A percentile compares a stretch with the other conserved stretches of the same genome.
Conservation (phyloP, 2,329 filamentous ascomycete genomes). For the Fusarium sterilihyphosum region DNA sequence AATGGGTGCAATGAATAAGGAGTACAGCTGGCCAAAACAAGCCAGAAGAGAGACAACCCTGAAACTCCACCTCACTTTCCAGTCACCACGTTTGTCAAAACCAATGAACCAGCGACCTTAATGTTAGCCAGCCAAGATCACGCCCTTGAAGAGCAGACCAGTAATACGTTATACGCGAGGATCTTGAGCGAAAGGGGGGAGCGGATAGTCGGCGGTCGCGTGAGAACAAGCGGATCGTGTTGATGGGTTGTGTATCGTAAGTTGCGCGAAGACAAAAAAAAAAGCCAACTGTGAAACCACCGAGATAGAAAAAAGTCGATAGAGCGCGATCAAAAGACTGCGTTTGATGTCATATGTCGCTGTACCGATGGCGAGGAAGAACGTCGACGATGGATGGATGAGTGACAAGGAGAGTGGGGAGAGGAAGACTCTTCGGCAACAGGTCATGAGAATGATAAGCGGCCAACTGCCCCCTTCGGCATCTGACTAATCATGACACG, state of each 20-base stretch:
- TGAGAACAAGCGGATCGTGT: slow-evolving; percentile 16
- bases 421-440: slow-evolving; percentile 35
- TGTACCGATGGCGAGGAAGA: slow-evolving; percentile 29
- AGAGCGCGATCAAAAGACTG: slow-evolving; percentile 3
- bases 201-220: slow-evolving; percentile 11
- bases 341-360: slow-evolving; percentile 14
- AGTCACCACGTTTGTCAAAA: slow-evolving; percentile 46
- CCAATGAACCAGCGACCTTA: slow-evolving; percentile 45
- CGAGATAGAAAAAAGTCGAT: neutral
- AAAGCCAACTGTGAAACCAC: neutral
- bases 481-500: slow-evolving; percentile 30
- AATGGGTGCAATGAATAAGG: slow-evolving; percentile 51
- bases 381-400: slow-evolving; percentile 27
- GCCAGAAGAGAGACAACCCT: slow-evolving; percentile 50
- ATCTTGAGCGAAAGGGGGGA: slow-evolving; percentile 9
- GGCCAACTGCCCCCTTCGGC: neutral
- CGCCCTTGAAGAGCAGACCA: slow-evolving; percentile 39
- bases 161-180: slow-evolving; percentile 21
- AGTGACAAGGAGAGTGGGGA: slow-evolving; percentile 30
- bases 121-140: slow-evolving; percentile 44
- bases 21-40: slow-evolving; percentile 52
- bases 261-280: neutral
- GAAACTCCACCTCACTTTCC: slow-evolving; percentile 51
- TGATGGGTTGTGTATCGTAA: slow-evolving; percentile 2
- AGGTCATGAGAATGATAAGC: slow-evolving; percentile 14